Percentiles rank a stretch among this genome's conserved stretches.
phyloP scores from a whole-genome alignment of 1,284 basidiomycete species.

The Tausonia pullulans region DNA sequence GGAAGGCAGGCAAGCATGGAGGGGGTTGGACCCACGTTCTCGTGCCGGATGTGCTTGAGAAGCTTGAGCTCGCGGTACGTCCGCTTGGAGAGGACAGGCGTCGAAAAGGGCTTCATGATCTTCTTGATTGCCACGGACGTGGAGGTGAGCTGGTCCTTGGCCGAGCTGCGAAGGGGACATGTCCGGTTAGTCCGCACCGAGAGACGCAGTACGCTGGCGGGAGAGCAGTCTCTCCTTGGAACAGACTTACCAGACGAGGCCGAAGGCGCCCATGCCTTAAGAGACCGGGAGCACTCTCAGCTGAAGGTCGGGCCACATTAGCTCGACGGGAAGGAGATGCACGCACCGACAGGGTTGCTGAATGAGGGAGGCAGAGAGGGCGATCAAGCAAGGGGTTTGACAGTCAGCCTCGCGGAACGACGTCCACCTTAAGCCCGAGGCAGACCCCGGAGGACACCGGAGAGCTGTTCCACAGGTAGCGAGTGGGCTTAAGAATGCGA shows the following conservation, averaged over 20 bases:
- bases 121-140: conserved; percentile 96
- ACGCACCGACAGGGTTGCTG: conserved; percentile 15
- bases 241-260: conserved; percentile 72
- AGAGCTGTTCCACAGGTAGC: no score
- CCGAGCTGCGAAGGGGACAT: conserved; percentile 50
- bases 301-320: no score
- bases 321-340: no score
- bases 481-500: background rate
- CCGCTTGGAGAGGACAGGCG: conserved; percentile 93
- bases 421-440: background rate
- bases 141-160: conserved; percentile 92
- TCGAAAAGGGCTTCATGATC: conserved; percentile 97
- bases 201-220: background rate
- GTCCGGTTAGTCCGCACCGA: background rate
- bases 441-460: no score
- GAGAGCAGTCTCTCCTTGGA: background rate
- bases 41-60: conserved; percentile 96
- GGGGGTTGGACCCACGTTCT: conserved; percentile 55
- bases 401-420: background rate
- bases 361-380: conserved; percentile 16
- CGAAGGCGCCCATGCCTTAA: conserved; percentile 60
- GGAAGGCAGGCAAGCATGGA: background rate
- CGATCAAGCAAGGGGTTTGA: background rate
- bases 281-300: no score
- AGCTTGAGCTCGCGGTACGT: conserved; percentile 98